Percentiles rank a stretch among this genome's conserved stretches.
Conservation (phyloP, 2,329 filamentous ascomycete genomes). For the Aspergillus glaucus region DNA sequence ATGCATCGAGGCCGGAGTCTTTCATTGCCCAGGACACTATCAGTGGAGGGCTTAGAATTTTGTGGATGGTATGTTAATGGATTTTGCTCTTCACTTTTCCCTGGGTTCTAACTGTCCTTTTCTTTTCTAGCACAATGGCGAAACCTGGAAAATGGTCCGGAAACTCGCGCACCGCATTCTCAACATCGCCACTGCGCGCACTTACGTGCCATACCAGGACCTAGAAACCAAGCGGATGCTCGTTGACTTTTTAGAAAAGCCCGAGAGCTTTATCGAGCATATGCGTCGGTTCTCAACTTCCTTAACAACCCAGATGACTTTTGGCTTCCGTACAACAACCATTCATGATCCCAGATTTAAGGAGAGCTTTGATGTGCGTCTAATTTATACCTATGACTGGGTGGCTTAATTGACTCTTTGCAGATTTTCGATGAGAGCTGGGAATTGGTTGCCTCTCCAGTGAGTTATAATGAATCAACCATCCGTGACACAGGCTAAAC, state of each 20-base stretch:
- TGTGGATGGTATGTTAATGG: no score
- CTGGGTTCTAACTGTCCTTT: slow-evolving; percentile 2
- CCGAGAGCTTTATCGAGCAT: neutral
- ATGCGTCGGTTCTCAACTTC: neutral
- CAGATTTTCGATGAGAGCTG: slow-evolving; percentile 3
- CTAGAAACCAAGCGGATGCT: neutral
- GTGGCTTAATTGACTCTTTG: neutral
- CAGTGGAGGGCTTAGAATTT: slow-evolving; percentile 4
- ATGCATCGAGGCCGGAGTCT: neutral
- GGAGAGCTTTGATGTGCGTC: neutral
- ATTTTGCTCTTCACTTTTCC: no score
- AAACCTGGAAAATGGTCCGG: slow-evolving; percentile 8
- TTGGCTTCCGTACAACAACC: neutral
- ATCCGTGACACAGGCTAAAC: no score
- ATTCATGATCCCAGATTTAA: neutral
- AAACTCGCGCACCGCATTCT: neutral
- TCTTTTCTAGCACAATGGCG: slow-evolving; percentile 11
- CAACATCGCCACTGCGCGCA: neutral
- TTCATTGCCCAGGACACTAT: slow-evolving; percentile 9
- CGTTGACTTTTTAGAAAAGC: neutral
- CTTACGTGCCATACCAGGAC: neutral
- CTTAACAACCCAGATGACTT: neutral
- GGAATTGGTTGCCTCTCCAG: slow-evolving; percentile 9
- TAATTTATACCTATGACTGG: no score
- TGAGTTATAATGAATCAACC: no score